phyloP scores from a whole-genome alignment of 2,329 filamentous ascomycete species.

The Bipolaris victoriae region DNA sequence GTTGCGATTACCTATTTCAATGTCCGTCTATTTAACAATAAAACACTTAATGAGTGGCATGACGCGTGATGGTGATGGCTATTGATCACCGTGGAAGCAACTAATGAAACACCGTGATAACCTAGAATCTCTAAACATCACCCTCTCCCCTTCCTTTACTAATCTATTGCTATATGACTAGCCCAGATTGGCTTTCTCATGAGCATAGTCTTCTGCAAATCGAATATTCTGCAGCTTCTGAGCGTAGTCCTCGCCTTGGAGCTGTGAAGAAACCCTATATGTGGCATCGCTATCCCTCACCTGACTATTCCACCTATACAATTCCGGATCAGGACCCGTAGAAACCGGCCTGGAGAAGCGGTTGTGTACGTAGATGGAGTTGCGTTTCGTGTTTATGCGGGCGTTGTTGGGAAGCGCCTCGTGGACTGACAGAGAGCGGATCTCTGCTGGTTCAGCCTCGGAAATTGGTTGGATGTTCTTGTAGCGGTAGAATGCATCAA shows the following conservation, averaged over 20 bases:
- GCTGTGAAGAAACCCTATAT: neutral
- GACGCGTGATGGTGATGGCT: too few species aligned
- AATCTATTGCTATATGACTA: neutral
- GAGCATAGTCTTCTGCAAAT: constrained; percentile 6
- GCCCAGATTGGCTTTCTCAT: constrained; percentile 5
- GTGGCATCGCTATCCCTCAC: constrained; percentile 9
- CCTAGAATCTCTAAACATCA: too few species aligned
- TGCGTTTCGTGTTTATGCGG: constrained; percentile 37
- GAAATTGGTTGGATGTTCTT: constrained; percentile 54
- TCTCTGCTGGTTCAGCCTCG: constrained; percentile 34
- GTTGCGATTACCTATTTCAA: too few species aligned
- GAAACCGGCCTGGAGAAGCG: constrained; percentile 50
- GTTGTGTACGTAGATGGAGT: constrained; percentile 54
- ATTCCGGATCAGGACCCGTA: constrained; percentile 7
- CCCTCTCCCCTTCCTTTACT: neutral
- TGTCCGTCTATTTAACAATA: too few species aligned
- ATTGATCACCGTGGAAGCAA: too few species aligned
- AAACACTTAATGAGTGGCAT: too few species aligned
- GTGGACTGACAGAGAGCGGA: constrained; percentile 45
- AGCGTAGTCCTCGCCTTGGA: neutral
- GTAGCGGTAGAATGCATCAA: constrained; percentile 51
- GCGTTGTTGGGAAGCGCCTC: constrained; percentile 52
- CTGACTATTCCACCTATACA: constrained; percentile 17
- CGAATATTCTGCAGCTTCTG: constrained; percentile 6
- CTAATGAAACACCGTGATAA: too few species aligned